Evolutionary conservation across 2,329 filamentous ascomycete genomes (phyloP), one percentile per base, ranked within the genome.

Genomic region (Calonectria pauciramosa): DNA sequence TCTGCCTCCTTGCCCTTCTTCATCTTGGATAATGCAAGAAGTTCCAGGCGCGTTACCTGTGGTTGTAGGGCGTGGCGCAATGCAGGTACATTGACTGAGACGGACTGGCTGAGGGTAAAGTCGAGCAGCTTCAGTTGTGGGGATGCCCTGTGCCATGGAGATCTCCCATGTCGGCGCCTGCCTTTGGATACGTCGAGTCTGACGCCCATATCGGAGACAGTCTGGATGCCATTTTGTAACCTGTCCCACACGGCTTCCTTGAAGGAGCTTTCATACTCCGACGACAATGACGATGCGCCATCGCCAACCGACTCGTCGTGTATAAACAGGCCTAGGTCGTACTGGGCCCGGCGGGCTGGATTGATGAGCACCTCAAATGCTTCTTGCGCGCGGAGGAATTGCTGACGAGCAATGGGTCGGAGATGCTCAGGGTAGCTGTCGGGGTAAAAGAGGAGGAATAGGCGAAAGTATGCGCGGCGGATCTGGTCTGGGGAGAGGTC

Each of bases 311-410:
- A 34, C 41, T 76, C 80, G 47, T 79, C 66, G 32, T 76, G 68
- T 26, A 80, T 67, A 26, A 81, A 76, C 38, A 79, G 78, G 26
- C 80, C 78, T 11, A 83, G 78, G 73, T 89, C 87, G 70, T 89
- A 89, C 44, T 84, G 83, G 7, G 85, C 82, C 41, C 86, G 84
- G 28, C 85, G 84, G 20, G 82, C 80, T 18, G 87, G 86, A 64
- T 88, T 85, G 60, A 87, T 85, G n/a, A 90, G 83, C 1, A 86
- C 87, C 80, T 89, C 88, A 63, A 88, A 89, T 10, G 87, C 88
- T 16, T 81, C 80, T 70, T 89, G 86, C 4, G 86, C 83, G 49
- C 83, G 80, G 14, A 83, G 80, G 63, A 89, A 86, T 76, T 88
- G 87, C 28, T 80, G 79, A 16, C 83, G 83, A 28, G 88, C 87